Evolutionary conservation across 108 stramenopile genomes (phyloP), one percentile per base, ranked within the genome.

Genomic region (Poteriospumella lacustris): DNA sequence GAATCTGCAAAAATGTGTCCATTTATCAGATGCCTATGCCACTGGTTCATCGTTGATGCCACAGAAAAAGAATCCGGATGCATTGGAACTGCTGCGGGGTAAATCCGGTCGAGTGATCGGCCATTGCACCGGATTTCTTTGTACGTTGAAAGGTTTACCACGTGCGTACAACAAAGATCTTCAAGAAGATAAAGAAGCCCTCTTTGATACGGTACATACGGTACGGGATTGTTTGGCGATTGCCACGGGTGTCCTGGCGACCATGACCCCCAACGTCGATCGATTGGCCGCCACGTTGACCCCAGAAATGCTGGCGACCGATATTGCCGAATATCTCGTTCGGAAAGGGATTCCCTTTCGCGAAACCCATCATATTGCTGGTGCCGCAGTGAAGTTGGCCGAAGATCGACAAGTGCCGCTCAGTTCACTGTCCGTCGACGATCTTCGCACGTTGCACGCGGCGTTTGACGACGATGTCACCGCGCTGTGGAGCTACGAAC

Each of bases 41-140:
- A 99, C 98, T 24, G 98, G 98, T 68, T 93, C 92, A 67, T 94
- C 92, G 29, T 90, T 99, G 76, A 99, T 99, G 98, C 98, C 98
- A 2, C 98, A 99, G 87, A 99, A 99, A 94, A 96, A 96, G 86
- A 99, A 99, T 81, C 98, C 98, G 0, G 98, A 99, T 88, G 98
- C 98, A 1, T 83, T 97, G 76, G 98, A 99, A 84, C 84, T 99
- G 58, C 85, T 99, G 39, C 88, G 98, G 70, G 98, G 96, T 70
- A 99, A 99, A 88, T 91, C 96, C 15, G 98, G 96, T 29, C 87
- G 96, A 44, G 93, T 94, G 26, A 79, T 94, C 19, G 98, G 96
- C 58, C 85, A 91, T 68, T 87, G 90, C 58, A 91, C 94, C 34
- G 94, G 94, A 2, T 83, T 99, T 68, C 90, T 95, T 43, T 88